These are phyloP conservation scores for Mallotus repandus DNA, from an alignment of 441 rosid genomes.

Conservation along the genomic window DNA sequence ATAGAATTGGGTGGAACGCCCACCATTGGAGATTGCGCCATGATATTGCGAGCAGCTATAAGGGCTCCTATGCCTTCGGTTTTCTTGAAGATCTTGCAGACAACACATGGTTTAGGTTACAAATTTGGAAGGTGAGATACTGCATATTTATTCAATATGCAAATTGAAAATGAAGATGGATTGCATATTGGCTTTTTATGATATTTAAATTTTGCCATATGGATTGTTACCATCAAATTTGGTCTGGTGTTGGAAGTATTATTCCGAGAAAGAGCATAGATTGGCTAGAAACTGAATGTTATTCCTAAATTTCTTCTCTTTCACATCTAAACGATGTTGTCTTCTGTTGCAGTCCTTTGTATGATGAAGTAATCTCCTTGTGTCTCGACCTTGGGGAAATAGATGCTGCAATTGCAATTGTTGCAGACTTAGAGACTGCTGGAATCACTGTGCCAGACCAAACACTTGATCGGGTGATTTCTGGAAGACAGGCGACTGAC, in stretches of 20 bases:
- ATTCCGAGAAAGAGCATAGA: background rate
- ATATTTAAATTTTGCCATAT: no score
- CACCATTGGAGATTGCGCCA: constrained; percentile 85
- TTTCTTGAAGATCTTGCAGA: constrained; percentile 84
- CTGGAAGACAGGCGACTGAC: constrained; percentile 60
- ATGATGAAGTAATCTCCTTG: constrained; percentile 73
- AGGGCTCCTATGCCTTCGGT: constrained; percentile 88
- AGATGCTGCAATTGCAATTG: constrained; percentile 86
- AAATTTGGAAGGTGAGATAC: constrained; percentile 71
- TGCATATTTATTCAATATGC: background rate
- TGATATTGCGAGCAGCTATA: constrained; percentile 77
- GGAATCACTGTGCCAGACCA: constrained; percentile 68
- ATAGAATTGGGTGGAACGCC: constrained; percentile 84
- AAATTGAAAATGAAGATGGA: background rate
- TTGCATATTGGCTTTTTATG: background rate
- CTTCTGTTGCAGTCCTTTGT: constrained; percentile 58
- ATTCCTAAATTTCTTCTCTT: background rate
- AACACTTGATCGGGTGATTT: constrained; percentile 74
- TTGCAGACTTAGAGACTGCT: constrained; percentile 81
- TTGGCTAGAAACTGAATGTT: background rate
- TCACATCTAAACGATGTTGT: constrained; percentile 1
- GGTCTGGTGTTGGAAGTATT: no score
- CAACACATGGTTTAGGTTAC: constrained; percentile 70
- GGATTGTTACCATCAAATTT: background rate
- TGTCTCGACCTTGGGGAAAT: constrained; percentile 85